Conservation (phyloP, 2,329 filamentous ascomycete species). For the Fusarium sp. region DNA sequence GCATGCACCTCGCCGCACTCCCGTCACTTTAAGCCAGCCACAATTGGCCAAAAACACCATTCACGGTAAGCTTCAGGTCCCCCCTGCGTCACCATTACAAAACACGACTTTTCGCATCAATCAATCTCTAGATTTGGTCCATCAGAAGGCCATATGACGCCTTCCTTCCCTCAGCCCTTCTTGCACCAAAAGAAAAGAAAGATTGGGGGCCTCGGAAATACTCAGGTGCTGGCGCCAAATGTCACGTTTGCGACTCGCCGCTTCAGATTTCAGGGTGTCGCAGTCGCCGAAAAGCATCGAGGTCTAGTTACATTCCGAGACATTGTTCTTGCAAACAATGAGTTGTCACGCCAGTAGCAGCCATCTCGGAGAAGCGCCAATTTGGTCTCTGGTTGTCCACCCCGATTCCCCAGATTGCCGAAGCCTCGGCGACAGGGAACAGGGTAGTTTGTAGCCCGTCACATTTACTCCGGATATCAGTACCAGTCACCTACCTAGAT, state of each 20-base stretch:
- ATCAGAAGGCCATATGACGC: neutral
- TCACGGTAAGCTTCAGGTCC: neutral
- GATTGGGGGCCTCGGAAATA: neutral
- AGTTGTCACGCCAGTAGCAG: neutral
- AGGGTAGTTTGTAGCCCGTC: slow-evolving; percentile 12
- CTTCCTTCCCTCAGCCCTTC: slow-evolving; percentile 1
- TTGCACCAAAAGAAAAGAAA: neutral
- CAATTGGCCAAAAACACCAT: slow-evolving; percentile 15
- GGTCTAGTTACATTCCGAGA: slow-evolving; percentile 35
- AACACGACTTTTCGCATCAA: neutral
- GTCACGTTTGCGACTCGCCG: neutral
- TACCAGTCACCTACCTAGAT: neutral
- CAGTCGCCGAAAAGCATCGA: slow-evolving; percentile 22
- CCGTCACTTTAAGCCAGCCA: slow-evolving; percentile 17
- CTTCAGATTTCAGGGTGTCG: slow-evolving; percentile 4
- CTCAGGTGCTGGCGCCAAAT: slow-evolving; percentile 6
- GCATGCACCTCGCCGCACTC: slow-evolving; percentile 2
- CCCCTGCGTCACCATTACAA: slow-evolving; percentile 30
- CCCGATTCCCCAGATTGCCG: slow-evolving; percentile 24
- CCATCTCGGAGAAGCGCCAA: slow-evolving; percentile 3
- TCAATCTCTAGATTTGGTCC: neutral
- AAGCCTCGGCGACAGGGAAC: slow-evolving; percentile 26
- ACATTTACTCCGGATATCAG: neutral
- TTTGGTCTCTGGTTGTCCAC: slow-evolving; percentile 9
- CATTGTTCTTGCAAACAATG: slow-evolving; percentile 11